phyloP scores from a whole-genome alignment of 495 filamentous ascomycete genomes.

The Hypomontagnella submonticulosa region DNA sequence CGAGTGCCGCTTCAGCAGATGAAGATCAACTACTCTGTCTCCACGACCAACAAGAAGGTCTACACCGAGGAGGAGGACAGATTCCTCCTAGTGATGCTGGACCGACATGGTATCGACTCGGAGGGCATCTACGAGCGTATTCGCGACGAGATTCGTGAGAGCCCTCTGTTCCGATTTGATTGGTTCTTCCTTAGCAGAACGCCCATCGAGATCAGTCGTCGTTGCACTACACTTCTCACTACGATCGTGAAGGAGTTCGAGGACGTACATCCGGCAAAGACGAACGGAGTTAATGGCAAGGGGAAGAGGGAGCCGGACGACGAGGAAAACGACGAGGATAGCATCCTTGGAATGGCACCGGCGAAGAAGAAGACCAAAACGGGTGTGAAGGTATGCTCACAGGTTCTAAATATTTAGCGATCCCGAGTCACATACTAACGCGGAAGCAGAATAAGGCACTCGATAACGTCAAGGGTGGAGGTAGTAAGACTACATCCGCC shows the following conservation, averaged over 20 bases:
- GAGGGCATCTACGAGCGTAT: constrained; percentile 87
- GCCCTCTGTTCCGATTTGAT: constrained; percentile 95
- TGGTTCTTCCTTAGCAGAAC: constrained; percentile 99
- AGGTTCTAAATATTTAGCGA: background rate
- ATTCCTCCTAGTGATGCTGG: constrained; percentile 92
- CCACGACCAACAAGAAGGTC: constrained; percentile 99
- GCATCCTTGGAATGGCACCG: constrained; percentile 75
- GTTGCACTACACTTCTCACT: constrained; percentile 93
- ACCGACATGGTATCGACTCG: constrained; percentile 87
- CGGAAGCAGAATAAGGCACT: constrained; percentile 67
- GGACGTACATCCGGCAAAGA: constrained; percentile 61
- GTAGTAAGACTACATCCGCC: constrained; percentile 66
- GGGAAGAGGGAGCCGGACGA: constrained; percentile 78
- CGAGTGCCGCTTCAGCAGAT: constrained; percentile 96
- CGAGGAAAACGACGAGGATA: constrained; percentile 86
- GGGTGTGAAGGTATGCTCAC: constrained; percentile 68
- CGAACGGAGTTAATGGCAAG: constrained; percentile 75
- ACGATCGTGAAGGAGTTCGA: constrained; percentile 96
- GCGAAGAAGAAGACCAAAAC: constrained; percentile 91
- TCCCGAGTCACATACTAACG: constrained; percentile 35
- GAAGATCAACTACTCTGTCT: constrained; percentile 98
- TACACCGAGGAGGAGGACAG: constrained; percentile 99
- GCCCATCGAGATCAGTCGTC: constrained; percentile 87
- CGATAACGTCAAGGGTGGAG: constrained; percentile 67
- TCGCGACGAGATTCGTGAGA: constrained; percentile 91